phyloP scores from a whole-genome alignment of 345 rosid species.

The Capsella bursapastoris region DNA sequence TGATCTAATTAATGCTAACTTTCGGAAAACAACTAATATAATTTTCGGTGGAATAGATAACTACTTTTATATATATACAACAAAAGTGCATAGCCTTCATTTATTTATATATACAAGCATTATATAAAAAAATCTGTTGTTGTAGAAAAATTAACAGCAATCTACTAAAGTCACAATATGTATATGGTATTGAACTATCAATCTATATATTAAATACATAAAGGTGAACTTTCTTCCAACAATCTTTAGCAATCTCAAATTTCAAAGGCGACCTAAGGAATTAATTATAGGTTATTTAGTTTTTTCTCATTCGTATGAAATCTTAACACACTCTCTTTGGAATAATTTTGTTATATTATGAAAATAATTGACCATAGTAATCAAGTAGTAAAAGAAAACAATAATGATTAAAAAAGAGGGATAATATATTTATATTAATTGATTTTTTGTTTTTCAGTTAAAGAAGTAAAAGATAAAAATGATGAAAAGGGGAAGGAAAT shows the following conservation, averaged over 20 bases:
- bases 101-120: neutral
- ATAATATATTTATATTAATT: conserved; percentile 45
- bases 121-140: no score
- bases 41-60: conserved; percentile 27
- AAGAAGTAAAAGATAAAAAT: conserved; percentile 51
- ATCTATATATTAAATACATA: no score
- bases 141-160: no score
- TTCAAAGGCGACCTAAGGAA: neutral
- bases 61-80: neutral
- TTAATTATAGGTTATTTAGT: neutral
- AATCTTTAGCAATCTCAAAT: conserved; percentile 3
- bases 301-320: neutral
- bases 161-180: no score
- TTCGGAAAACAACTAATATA: conserved; percentile 19
- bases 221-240: neutral
- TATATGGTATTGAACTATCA: no score
- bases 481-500: conserved; percentile 50
- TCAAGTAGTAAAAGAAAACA: neutral
- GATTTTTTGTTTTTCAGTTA: conserved; percentile 3
- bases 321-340: neutral
- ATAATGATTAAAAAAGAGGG: conserved; percentile 62
- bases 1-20: conserved; percentile 42
- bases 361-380: neutral
- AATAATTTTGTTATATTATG: neutral
- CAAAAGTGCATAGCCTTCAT: neutral